A percentile compares a stretch with the other conserved stretches of the same genome.
phyloP scores from a whole-genome alignment of 257 asterid genomes.

The Fraxinus pennsylvanica region DNA sequence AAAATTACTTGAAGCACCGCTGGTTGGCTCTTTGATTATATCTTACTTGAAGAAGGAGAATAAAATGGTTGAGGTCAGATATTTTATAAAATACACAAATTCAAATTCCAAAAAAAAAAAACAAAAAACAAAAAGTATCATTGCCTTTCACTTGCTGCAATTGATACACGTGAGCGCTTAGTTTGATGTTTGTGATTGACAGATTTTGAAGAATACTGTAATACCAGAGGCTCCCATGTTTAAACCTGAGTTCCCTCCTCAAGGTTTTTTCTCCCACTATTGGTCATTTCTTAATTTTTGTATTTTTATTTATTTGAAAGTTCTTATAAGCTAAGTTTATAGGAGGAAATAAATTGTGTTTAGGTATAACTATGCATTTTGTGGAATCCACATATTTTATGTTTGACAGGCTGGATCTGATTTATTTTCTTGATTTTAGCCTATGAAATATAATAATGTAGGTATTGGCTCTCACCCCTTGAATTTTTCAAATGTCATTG shows the following conservation, averaged over 20 bases:
- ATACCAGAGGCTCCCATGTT: conserved; percentile 95
- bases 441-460: conserved; percentile 1
- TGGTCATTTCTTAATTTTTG: neutral
- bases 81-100: neutral
- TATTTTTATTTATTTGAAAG: neutral
- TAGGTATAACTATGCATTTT: neutral
- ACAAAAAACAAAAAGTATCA: neutral
- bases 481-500: conserved; percentile 17
- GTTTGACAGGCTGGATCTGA: neutral
- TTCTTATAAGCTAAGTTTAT: neutral
- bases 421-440: neutral
- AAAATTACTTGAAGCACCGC: conserved; percentile 60
- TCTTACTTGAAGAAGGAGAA: conserved; percentile 63
- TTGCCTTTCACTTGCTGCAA: conserved; percentile 1
- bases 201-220: conserved; percentile 82
- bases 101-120: neutral
- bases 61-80: conserved; percentile 60
- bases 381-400: neutral
- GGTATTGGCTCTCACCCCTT: conserved; percentile 19
- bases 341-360: neutral
- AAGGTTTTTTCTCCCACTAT: conserved; percentile 50
- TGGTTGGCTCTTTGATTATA: conserved; percentile 58
- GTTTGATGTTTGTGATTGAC: conserved; percentile 32
- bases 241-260: conserved; percentile 91
- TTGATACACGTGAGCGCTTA: conserved; percentile 1